Evolutionary conservation across 2,329 filamentous ascomycete genomes (phyloP), one percentile per base, ranked within the genome.

Genomic region (Paraphoma chrysanthemicola): DNA sequence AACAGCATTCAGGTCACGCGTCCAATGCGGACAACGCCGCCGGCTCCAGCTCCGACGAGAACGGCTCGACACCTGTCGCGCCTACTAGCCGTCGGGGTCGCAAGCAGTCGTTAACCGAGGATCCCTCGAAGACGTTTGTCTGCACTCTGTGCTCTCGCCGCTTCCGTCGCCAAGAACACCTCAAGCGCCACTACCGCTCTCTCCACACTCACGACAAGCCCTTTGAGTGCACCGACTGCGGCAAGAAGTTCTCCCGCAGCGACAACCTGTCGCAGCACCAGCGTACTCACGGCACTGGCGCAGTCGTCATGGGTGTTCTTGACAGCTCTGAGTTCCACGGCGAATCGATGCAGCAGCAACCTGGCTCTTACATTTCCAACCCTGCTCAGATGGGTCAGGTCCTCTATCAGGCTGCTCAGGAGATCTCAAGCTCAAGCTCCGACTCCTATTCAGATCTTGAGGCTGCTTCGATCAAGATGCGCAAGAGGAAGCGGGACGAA

Each of bases 201-300:
- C 92, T 99, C 46, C 95, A 99, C 84, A 99, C 95, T 1, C 90
- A 96, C 74, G 95, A 98, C 77, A 99, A 98, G 88, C 95, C 95
- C 5, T 99, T 98, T 72, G 92, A 96, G 81, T 99, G 95, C 84
- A 87, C 88, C 65, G 94, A 99, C 81, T 99, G 95, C 73, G 94
- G 95, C 70, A 99, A 99, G 90, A 97, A 96, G 84, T 99, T 98
- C 82, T 98, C 94, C 17, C 90, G 95, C 70, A 96, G 92, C 69
- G 95, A 99, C 81, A 99, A 99, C 83, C 86, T 99, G 14, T 91
- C 93, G 23, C 95, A 99, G 81, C 95, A 99, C 77, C 90, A 95
- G 63, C 88, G 95, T 62, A 99, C 95, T 4, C 95, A 99, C 73
- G 93, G 93, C 54, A 90, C 89, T 56, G 92, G 93, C 60, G 91